Percentiles rank a stretch among this genome's conserved stretches.
Conservation (phyloP, 257 asterid species). For the Forsythia viridissima region DNA sequence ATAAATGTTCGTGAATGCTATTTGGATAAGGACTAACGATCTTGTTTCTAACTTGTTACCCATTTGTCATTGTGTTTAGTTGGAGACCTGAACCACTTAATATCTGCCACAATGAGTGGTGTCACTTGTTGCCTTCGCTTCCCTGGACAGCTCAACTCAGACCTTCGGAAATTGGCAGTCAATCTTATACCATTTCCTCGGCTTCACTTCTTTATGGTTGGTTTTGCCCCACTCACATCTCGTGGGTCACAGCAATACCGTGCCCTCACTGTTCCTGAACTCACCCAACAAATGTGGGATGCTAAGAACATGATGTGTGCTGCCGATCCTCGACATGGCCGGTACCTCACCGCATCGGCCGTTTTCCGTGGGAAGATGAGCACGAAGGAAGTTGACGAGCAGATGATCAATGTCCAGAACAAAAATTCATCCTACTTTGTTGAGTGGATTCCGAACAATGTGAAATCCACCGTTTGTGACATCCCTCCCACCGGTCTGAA, state of each 20-base stretch:
- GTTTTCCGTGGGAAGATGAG: constrained; percentile 61
- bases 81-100: constrained; percentile 56
- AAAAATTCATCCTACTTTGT: constrained; percentile 54
- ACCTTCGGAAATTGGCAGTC: constrained; percentile 48
- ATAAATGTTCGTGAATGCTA: not conserved
- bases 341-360: constrained; percentile 53
- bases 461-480: constrained; percentile 55
- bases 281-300: constrained; percentile 62
- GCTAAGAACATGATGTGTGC: constrained; percentile 58
- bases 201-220: constrained; percentile 56
- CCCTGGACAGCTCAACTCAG: constrained; percentile 55
- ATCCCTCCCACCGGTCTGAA: constrained; percentile 54
- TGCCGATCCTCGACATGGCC: constrained; percentile 52
- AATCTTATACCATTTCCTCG: constrained; percentile 52
- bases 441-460: constrained; percentile 55
- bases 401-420: constrained; percentile 53
- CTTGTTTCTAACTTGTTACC: not conserved
- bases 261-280: constrained; percentile 51
- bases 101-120: constrained; percentile 59
- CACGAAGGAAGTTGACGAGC: constrained; percentile 52
- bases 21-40: not conserved
- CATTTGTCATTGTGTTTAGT: not conserved
- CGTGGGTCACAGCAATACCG: constrained; percentile 59
- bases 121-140: constrained; percentile 63
- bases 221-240: constrained; percentile 55